A percentile compares a stretch with the other conserved stretches of the same genome.
Evolutionary conservation across 78 protist species (phyloP).

Genomic region (Corallochytrium limacisporum): DNA sequence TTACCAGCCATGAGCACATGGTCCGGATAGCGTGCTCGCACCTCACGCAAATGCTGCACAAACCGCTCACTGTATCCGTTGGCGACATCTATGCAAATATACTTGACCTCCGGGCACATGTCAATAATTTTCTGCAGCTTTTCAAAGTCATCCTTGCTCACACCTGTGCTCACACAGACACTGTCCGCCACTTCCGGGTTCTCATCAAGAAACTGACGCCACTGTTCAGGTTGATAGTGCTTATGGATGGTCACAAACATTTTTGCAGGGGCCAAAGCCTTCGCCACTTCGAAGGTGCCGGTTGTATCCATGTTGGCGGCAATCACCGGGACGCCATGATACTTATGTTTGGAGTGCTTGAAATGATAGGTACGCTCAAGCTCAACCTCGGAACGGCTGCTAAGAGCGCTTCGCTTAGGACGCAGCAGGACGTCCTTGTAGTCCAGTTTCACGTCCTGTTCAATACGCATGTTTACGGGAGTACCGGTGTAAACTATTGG

Average conservation of each 20-base stretch:
- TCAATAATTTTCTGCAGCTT: not conserved
- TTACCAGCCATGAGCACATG: conserved; percentile 53
- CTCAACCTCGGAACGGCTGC: conserved; percentile 11
- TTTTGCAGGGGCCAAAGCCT: not conserved
- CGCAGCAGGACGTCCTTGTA: conserved; percentile 21
- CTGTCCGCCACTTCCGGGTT: conserved; percentile 17
- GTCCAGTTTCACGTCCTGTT: conserved; percentile 13
- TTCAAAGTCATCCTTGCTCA: not conserved
- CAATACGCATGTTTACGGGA: conserved; percentile 25
- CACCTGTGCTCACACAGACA: conserved; percentile 27
- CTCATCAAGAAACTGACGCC: conserved; percentile 12
- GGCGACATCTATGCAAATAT: conserved; percentile 37
- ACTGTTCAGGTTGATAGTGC: conserved; percentile 26
- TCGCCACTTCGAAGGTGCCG: conserved; percentile 45
- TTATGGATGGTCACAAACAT: conserved; percentile 30
- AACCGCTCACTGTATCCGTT: conserved; percentile 52
- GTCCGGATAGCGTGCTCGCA: conserved; percentile 17
- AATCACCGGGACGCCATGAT: conserved; percentile 42
- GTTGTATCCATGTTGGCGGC: conserved; percentile 67
- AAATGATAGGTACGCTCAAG: conserved; percentile 8
- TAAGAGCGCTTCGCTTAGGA: conserved; percentile 11
- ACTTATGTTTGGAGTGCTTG: not conserved
- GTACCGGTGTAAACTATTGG: no score
- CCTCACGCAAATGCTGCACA: conserved; percentile 14
- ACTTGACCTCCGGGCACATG: not conserved